Evolutionary conservation across 345 rosid species (phyloP).

Genomic region (Trapa incisa): DNA sequence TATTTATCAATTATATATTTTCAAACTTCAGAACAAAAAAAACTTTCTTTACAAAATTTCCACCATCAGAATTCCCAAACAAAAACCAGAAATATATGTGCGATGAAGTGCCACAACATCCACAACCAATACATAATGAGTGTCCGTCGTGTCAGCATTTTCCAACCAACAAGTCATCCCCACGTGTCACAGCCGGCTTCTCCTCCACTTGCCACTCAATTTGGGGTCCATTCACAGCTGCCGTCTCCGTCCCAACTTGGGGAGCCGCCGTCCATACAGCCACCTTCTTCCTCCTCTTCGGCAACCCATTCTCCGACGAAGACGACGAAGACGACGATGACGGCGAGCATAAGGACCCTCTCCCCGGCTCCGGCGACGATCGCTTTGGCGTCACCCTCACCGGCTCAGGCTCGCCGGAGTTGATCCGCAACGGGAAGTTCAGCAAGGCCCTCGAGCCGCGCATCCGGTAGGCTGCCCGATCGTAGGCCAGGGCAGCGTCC

Average conservation of each 20-base stretch:
- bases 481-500: conserved; percentile 96
- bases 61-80: neutral
- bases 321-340: conserved; percentile 15
- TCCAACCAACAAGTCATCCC: conserved; percentile 19
- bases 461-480: conserved; percentile 88
- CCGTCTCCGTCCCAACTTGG: too few species aligned
- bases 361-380: conserved; percentile 32
- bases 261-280: conserved; percentile 6
- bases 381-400: conserved; percentile 80
- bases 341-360: neutral
- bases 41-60: neutral
- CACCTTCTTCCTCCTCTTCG: conserved; percentile 52
- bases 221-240: neutral
- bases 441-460: conserved; percentile 86
- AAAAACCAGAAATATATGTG: neutral
- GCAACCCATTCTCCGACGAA: conserved; percentile 30
- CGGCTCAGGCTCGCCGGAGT: conserved; percentile 95
- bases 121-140: too few species aligned
- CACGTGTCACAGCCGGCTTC: conserved; percentile 27
- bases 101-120: neutral
- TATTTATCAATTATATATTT: neutral
- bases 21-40: neutral
- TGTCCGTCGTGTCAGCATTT: conserved; percentile 5
- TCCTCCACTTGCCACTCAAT: conserved; percentile 1
- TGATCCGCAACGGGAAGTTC: conserved; percentile 81